Evolutionary conservation across 176 grass and related monocot genomes (phyloP).

Genomic region (Oryza coarctata): DNA sequence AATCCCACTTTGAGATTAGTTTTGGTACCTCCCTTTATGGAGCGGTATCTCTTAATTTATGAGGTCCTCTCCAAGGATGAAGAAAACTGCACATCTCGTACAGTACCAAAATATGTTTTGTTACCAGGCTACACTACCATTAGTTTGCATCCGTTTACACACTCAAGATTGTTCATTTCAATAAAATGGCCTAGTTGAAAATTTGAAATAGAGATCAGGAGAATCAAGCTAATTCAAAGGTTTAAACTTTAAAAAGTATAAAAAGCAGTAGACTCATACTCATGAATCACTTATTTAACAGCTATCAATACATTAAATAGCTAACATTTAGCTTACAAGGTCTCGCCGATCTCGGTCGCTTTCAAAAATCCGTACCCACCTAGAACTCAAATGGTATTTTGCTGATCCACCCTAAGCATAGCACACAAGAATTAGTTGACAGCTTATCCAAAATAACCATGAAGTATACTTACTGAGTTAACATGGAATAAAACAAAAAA

Average conservation of each 20-base stretch:
- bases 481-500: constrained; percentile 25
- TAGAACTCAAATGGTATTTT: constrained; percentile 92
- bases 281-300: not conserved
- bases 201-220: not conserved
- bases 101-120: constrained; percentile 18
- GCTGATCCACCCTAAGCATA: constrained; percentile 75
- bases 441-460: constrained; percentile 12
- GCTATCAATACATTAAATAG: constrained; percentile 6
- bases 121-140: not conserved
- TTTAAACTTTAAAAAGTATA: not conserved
- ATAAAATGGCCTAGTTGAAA: constrained; percentile 3
- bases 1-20: too few species aligned
- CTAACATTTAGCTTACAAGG: constrained; percentile 68
- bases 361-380: constrained; percentile 90
- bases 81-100: not conserved
- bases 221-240: constrained; percentile 23
- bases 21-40: too few species aligned
- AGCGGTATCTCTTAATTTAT: too few species aligned
- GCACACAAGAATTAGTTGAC: constrained; percentile 29
- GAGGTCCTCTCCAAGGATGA: too few species aligned
- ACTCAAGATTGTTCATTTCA: not conserved
- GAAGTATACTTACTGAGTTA: constrained; percentile 10
- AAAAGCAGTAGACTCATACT: not conserved
- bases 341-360: constrained; percentile 96
- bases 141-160: not conserved